Conservation (phyloP, 2,329 filamentous ascomycete genomes). For the Plenodomus tracheiphilus region DNA sequence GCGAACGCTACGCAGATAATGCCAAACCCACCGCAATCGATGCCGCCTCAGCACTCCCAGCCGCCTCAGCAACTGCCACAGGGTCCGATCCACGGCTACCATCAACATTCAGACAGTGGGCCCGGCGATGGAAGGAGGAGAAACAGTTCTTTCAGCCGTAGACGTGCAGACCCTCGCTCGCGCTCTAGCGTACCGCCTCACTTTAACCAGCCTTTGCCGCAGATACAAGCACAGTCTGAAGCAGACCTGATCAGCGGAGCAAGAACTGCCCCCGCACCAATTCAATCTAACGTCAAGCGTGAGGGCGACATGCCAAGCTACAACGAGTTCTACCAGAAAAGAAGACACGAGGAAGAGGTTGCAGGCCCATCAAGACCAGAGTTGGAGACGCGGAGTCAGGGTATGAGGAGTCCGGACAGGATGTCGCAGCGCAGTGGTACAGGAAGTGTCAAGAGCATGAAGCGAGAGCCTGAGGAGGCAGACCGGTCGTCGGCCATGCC, state of each 20-base stretch:
- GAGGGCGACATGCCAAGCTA: slow-evolving; percentile 32
- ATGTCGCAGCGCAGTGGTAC: slow-evolving; percentile 39
- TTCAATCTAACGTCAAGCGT: slow-evolving; percentile 33
- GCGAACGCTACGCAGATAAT: slow-evolving; percentile 45
- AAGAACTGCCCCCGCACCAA: slow-evolving; percentile 39
- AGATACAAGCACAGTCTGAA: slow-evolving; percentile 37
- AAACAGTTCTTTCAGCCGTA: slow-evolving; percentile 40
- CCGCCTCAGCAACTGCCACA: slow-evolving; percentile 27
- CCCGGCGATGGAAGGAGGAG: slow-evolving; percentile 37
- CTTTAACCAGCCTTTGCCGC: slow-evolving; percentile 36
- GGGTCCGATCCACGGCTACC: slow-evolving; percentile 34
- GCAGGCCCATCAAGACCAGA: slow-evolving; percentile 23
- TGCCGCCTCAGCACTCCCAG: slow-evolving; percentile 31
- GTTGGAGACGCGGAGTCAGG: slow-evolving; percentile 31
- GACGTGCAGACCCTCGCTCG: slow-evolving; percentile 35
- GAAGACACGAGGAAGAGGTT: slow-evolving; percentile 34
- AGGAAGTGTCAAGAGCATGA: slow-evolving; percentile 41
- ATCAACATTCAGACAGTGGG: slow-evolving; percentile 40
- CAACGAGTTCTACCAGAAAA: slow-evolving; percentile 37
- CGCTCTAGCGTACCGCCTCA: slow-evolving; percentile 43
- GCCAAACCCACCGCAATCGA: slow-evolving; percentile 29
- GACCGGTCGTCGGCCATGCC: slow-evolving; percentile 27
- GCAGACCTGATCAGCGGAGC: slow-evolving; percentile 40
- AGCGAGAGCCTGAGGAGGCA: slow-evolving; percentile 35
- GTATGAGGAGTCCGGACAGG: slow-evolving; percentile 38